Evolutionary conservation across 208 protist genomes (phyloP).

Genomic region (Wallacemonas sp.): DNA sequence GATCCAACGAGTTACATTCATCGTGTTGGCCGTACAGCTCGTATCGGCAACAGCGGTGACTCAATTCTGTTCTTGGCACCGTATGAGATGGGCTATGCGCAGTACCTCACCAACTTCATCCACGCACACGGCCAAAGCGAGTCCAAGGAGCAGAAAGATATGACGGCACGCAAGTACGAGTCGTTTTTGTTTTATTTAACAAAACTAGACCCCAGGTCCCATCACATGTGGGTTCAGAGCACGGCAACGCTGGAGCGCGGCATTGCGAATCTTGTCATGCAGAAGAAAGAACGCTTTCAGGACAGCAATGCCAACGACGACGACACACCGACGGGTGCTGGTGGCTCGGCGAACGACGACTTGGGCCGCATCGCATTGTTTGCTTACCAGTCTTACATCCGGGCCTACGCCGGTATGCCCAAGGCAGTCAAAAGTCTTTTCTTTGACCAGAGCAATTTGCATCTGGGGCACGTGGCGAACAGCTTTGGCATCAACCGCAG

Average conservation of each 20-base stretch:
- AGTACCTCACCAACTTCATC: constrained; percentile 86
- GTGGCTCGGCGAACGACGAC: constrained; percentile 91
- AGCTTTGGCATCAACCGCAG: constrained; percentile 91
- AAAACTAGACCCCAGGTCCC: constrained; percentile 95
- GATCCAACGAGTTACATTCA: constrained; percentile 96
- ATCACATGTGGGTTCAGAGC: constrained; percentile 95
- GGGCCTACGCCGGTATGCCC: constrained; percentile 94
- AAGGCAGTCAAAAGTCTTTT: constrained; percentile 47
- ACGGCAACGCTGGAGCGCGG: constrained; percentile 86
- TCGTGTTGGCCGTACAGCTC: constrained; percentile 95
- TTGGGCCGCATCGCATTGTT: constrained; percentile 95
- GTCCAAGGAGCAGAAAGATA: constrained; percentile 56
- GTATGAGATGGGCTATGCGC: constrained; percentile 85
- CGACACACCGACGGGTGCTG: neutral
- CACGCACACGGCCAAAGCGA: constrained; percentile 25
- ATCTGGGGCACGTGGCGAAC: constrained; percentile 94
- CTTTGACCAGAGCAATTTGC: constrained; percentile 82
- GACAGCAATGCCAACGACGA: neutral
- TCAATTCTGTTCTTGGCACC: constrained; percentile 93
- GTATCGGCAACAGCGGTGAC: constrained; percentile 92
- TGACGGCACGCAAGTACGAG: constrained; percentile 79
- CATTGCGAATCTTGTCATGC: constrained; percentile 87
- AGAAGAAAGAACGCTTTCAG: constrained; percentile 8
- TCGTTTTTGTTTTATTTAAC: constrained; percentile 92
- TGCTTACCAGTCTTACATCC: constrained; percentile 97